phyloP scores from a whole-genome alignment of 139 green algal genomes.

The Picochlorum sp. region DNA sequence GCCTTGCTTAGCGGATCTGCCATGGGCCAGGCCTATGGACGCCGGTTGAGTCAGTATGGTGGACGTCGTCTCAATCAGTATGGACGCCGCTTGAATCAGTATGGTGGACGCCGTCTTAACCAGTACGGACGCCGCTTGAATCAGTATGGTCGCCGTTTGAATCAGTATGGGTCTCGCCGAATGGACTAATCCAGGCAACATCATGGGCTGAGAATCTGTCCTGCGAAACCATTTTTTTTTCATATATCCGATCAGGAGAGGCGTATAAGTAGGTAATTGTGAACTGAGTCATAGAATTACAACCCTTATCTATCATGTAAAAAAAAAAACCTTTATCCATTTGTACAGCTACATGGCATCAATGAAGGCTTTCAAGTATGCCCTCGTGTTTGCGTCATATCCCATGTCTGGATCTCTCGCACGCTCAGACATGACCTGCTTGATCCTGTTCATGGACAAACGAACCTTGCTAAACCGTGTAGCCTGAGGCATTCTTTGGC shows the following conservation, averaged over 20 bases:
- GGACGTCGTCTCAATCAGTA: constrained; percentile 1
- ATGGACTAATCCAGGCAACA: neutral
- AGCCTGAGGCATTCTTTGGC: constrained; percentile 15
- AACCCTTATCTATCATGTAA: no score
- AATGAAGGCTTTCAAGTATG: constrained; percentile 33
- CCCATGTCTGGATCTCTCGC: constrained; percentile 19
- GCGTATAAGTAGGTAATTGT: no score
- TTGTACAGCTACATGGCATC: constrained; percentile 13
- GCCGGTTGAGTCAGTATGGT: neutral
- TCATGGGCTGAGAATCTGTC: no score
- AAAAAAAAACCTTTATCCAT: no score
- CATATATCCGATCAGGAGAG: no score
- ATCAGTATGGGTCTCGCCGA: neutral
- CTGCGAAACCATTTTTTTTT: no score
- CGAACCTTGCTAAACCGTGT: constrained; percentile 19
- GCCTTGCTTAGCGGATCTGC: neutral
- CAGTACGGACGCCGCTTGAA: constrained; percentile 1
- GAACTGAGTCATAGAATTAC: constrained; percentile 3
- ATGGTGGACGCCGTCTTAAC: neutral
- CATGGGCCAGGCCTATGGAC: neutral
- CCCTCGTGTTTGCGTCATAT: constrained; percentile 9
- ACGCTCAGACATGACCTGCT: constrained; percentile 25
- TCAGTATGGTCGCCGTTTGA: neutral
- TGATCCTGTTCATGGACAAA: constrained; percentile 37
- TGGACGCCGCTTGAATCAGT: neutral